Conservation (phyloP, 495 filamentous ascomycete species). For the Podospora fimiseda region DNA sequence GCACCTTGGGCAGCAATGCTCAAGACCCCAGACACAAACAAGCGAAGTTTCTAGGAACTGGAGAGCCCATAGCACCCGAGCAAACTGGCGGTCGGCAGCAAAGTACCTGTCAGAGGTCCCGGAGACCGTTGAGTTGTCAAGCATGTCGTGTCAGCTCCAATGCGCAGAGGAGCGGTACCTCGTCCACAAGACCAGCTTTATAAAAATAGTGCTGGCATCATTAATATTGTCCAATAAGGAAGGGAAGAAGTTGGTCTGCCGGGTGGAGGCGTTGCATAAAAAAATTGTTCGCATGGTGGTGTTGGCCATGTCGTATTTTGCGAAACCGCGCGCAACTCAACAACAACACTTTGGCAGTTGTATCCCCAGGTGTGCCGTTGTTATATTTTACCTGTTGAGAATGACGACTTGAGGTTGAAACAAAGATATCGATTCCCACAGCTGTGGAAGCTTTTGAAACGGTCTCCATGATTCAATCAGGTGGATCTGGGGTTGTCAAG, state of each 20-base stretch:
- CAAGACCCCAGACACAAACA: conserved; percentile 29
- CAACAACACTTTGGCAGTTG: no score
- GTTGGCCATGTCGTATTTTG: not conserved
- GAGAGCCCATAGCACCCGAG: conserved; percentile 6
- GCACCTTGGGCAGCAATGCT: conserved; percentile 48
- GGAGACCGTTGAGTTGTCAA: conserved; percentile 12
- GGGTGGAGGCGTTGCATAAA: conserved; percentile 14
- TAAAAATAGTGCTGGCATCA: not conserved
- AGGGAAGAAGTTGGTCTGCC: conserved; percentile 7
- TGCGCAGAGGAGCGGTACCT: conserved; percentile 11
- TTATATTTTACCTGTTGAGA: not conserved
- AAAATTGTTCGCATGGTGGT: not conserved
- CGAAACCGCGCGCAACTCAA: not conserved
- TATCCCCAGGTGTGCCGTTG: no score
- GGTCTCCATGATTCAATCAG: not conserved
- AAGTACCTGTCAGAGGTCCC: conserved; percentile 1
- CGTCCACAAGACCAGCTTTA: not conserved
- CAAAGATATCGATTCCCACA: not conserved
- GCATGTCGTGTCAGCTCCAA: conserved; percentile 6
- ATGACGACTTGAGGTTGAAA: not conserved
- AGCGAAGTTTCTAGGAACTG: not conserved
- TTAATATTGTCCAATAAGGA: not conserved
- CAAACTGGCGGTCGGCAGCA: conserved; percentile 20
- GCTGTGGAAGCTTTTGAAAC: no score
- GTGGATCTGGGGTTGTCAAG: not conserved